Evolutionary conservation across 2,329 filamentous ascomycete genomes (phyloP).

Genomic region (Neofusicoccum ribis): DNA sequence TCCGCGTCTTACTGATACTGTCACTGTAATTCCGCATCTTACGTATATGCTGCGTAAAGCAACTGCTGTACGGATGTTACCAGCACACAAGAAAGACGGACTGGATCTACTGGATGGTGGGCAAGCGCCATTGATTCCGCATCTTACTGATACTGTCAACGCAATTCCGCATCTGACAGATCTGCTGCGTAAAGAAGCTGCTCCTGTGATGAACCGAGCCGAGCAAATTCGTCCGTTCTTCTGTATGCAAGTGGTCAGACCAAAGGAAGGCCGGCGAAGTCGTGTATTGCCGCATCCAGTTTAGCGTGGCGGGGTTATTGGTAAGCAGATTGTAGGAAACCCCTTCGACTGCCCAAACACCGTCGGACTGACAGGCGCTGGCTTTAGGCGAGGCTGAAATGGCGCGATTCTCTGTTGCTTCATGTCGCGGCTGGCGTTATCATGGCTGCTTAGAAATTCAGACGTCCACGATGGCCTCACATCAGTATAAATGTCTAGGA

Average conservation of each 20-base stretch:
- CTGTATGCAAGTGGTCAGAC: no score
- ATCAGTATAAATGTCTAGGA: not conserved
- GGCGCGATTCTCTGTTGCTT: not conserved
- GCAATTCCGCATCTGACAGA: not conserved
- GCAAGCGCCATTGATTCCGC: not conserved
- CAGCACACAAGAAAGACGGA: not conserved
- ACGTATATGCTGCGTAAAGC: not conserved
- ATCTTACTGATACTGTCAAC: not conserved
- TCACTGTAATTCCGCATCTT: not conserved
- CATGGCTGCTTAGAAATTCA: not conserved
- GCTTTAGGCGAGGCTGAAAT: not conserved
- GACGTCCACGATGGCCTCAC: not conserved
- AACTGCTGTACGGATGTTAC: not conserved
- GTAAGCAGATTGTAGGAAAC: not conserved
- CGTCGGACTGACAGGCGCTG: not conserved
- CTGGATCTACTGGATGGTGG: not conserved
- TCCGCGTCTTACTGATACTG: not conserved
- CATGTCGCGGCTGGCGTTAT: no score
- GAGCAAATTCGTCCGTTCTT: not conserved
- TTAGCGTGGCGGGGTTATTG: not conserved
- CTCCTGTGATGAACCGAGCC: not conserved
- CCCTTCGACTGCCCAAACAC: not conserved
- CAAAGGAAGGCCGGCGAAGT: not conserved
- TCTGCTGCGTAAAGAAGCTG: not conserved
- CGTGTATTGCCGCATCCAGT: not conserved